phyloP scores from a whole-genome alignment of 345 rosid genomes.

The Arabis hirsuta region DNA sequence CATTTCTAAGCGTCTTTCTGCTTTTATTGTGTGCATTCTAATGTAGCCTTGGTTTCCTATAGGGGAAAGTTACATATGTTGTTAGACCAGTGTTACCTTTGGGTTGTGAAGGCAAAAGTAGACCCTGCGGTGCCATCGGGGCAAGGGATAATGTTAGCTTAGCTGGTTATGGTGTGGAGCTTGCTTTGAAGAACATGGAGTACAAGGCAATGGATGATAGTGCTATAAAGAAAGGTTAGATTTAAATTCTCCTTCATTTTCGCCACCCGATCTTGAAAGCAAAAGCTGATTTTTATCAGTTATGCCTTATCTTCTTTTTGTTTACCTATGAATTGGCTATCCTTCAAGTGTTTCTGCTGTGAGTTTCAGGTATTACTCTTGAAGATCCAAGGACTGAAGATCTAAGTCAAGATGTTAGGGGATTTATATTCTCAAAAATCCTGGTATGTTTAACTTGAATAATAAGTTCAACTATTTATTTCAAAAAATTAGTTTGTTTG shows the following conservation, averaged over 20 bases:
- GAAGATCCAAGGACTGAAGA: constrained; percentile 99
- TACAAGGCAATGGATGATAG: constrained; percentile 99
- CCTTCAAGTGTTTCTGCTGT: constrained; percentile 32
- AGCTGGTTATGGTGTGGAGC: constrained; percentile 99
- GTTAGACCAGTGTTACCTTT: constrained; percentile 91
- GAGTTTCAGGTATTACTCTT: constrained; percentile 82
- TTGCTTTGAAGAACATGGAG: constrained; percentile 99
- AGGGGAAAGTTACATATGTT: constrained; percentile 89
- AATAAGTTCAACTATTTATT: constrained; percentile 20
- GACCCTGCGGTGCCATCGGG: constrained; percentile 88
- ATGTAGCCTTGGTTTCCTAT: constrained; percentile 41
- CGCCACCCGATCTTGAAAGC: constrained; percentile 3
- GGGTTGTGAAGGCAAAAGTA: constrained; percentile 76
- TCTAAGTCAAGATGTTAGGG: constrained; percentile 99
- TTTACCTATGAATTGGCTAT: constrained; percentile 21
- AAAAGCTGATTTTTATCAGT: neutral
- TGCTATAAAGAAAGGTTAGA: constrained; percentile 83
- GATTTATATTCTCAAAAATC: constrained; percentile 95
- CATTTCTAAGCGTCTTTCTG: constrained; percentile 9
- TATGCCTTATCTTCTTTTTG: constrained; percentile 20
- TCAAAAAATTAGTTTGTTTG: neutral
- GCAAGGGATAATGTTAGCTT: constrained; percentile 71
- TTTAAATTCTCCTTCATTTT: constrained; percentile 16
- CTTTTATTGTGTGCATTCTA: constrained; percentile 25
- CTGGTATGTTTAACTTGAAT: constrained; percentile 60